These are phyloP conservation scores for Adansonia grandidieri DNA, from an alignment of 441 rosid genomes.

Conservation along the genomic window DNA sequence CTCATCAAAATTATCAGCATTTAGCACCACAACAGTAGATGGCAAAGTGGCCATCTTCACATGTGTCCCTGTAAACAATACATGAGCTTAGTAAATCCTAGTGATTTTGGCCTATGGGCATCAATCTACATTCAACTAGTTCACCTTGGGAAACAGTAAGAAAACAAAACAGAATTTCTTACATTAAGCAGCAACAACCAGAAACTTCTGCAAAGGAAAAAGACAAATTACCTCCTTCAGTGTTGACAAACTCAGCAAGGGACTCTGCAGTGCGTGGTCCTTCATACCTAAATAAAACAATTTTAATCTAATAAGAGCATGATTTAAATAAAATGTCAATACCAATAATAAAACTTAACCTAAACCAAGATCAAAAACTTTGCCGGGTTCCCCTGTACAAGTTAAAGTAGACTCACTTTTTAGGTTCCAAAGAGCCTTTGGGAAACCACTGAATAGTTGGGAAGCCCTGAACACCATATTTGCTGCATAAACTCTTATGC, in stretches of 20 bases:
- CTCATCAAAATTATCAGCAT: slow-evolving; percentile 70
- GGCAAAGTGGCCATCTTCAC: slow-evolving; percentile 77
- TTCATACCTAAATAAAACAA: slow-evolving; percentile 60
- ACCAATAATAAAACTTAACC: not conserved
- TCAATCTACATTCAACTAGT: not conserved
- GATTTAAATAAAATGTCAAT: slow-evolving; percentile 4
- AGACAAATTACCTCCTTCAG: slow-evolving; percentile 71
- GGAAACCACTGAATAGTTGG: slow-evolving; percentile 94
- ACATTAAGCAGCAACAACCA: not conserved
- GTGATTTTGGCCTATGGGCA: not conserved
- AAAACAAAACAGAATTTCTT: not conserved
- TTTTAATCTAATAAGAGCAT: slow-evolving; percentile 7
- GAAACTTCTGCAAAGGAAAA: not conserved
- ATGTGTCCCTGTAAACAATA: slow-evolving; percentile 65
- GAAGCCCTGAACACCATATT: slow-evolving; percentile 84
- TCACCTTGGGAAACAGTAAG: not conserved
- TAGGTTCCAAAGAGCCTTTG: slow-evolving; percentile 87
- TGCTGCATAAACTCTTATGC: slow-evolving; percentile 78
- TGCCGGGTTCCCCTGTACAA: not conserved
- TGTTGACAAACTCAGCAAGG: slow-evolving; percentile 85
- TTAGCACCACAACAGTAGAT: slow-evolving; percentile 68
- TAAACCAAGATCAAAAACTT: not conserved
- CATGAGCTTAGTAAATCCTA: slow-evolving; percentile 16
- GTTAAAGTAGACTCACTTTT: slow-evolving; percentile 55
- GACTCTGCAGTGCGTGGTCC: slow-evolving; percentile 83